A percentile compares a stretch with the other conserved stretches of the same genome.
Evolutionary conservation across 2,329 filamentous ascomycete species (phyloP).

Genomic region (Fusarium beomiforme): DNA sequence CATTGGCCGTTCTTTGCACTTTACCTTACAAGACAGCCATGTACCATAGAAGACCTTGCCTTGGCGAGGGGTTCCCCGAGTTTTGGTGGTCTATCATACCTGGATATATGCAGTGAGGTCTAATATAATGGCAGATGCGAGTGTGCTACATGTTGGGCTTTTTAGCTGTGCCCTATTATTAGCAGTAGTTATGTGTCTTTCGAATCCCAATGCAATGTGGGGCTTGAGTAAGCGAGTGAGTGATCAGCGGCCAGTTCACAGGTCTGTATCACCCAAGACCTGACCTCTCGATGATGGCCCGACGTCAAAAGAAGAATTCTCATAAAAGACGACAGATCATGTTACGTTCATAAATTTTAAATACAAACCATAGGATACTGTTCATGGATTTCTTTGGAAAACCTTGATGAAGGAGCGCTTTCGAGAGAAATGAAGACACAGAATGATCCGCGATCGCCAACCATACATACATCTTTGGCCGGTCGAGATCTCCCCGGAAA

Average conservation of each 20-base stretch:
- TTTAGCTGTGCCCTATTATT: conserved; percentile 29
- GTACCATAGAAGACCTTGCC: too few relatives aligned
- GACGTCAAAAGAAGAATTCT: not conserved
- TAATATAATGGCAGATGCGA: conserved; percentile 18
- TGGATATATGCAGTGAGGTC: not conserved
- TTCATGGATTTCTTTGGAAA: not conserved
- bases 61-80: too few relatives aligned
- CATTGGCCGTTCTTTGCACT: too few relatives aligned
- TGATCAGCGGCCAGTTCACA: not conserved
- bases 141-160: conserved; percentile 30
- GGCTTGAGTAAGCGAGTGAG: conserved; percentile 2
- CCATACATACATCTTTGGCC: conserved; percentile 7
- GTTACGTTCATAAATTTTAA: not conserved
- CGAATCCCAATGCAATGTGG: conserved; percentile 18
- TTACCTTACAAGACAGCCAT: too few relatives aligned
- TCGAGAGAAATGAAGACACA: conserved; percentile 7
- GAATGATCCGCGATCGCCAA: conserved; percentile 22
- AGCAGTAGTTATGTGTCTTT: conserved; percentile 2
- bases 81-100: too few relatives aligned
- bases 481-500: conserved; percentile 33
- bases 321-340: not conserved
- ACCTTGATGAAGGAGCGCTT: conserved; percentile 1
- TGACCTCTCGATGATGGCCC: not conserved
- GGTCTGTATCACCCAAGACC: not conserved
- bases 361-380: not conserved